phyloP scores from a whole-genome alignment of 352 stramenopile species.

The Plasmopara muralis region DNA sequence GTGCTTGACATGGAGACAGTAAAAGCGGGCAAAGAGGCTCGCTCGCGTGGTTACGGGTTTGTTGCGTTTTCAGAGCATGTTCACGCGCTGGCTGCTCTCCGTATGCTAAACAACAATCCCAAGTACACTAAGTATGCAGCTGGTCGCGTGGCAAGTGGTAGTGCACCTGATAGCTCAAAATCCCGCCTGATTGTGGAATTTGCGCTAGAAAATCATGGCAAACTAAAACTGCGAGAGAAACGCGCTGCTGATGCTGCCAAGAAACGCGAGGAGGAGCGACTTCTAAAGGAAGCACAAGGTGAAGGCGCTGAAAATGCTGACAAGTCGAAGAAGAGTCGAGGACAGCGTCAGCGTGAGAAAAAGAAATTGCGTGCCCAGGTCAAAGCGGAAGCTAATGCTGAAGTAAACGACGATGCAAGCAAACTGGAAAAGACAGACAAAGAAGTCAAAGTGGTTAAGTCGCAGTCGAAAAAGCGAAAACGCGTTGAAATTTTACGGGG shows the following conservation, averaged over 20 bases:
- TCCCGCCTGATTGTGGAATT: conserved; percentile 87
- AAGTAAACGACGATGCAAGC: conserved; percentile 6
- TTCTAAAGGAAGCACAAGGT: conserved; percentile 55
- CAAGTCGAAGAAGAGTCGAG: conserved; percentile 57
- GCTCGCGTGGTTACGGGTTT: conserved; percentile 87
- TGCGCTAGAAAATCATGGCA: conserved; percentile 84
- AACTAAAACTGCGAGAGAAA: conserved; percentile 82
- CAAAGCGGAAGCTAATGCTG: conserved; percentile 22
- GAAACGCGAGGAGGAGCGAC: conserved; percentile 57
- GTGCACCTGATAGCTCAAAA: conserved; percentile 44
- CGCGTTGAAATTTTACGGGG: conserved; percentile 11
- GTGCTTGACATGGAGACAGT: conserved; percentile 66
- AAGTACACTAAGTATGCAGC: conserved; percentile 72
- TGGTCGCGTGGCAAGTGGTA: conserved; percentile 32
- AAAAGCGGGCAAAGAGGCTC: conserved; percentile 50
- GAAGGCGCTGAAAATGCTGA: conserved; percentile 29
- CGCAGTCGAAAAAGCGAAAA: conserved; percentile 44
- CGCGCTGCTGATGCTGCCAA: conserved; percentile 59
- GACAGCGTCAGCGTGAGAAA: conserved; percentile 67
- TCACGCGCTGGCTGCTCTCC: conserved; percentile 93
- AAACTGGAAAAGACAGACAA: conserved; percentile 35
- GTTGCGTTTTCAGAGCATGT: conserved; percentile 96
- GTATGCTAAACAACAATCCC: conserved; percentile 97
- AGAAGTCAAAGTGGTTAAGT: conserved; percentile 25
- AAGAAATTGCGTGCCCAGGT: conserved; percentile 47